Percentiles rank a stretch among this genome's conserved stretches.
Conservation (phyloP, 176 grass and related monocot species). For the Carex kokanica region DNA sequence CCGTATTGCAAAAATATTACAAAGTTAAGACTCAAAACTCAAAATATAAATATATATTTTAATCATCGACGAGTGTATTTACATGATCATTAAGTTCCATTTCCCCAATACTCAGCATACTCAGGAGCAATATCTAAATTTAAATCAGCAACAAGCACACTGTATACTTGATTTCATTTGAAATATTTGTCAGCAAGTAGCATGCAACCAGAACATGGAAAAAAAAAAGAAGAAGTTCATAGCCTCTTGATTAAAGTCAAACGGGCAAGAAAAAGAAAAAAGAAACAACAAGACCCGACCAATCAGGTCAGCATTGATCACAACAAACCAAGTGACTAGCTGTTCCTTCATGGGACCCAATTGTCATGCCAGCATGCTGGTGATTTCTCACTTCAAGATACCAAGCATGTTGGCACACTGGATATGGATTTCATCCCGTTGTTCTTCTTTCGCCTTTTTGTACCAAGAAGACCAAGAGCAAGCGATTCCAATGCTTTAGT, state of each 20-base stretch:
- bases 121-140: too few relatives aligned
- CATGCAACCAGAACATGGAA: not conserved
- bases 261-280: not conserved
- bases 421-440: not conserved
- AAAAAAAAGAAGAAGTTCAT: not conserved
- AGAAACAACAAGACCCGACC: not conserved
- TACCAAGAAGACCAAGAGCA: not conserved
- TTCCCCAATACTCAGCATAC: not conserved
- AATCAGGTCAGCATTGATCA: not conserved
- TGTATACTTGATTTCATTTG: not conserved
- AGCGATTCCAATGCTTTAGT: constrained; percentile 53
- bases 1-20: not conserved
- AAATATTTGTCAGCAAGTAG: not conserved
- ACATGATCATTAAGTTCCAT: not conserved
- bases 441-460: not conserved
- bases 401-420: too few relatives aligned
- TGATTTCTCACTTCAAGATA: too few relatives aligned
- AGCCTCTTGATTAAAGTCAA: not conserved
- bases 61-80: not conserved
- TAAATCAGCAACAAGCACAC: not conserved
- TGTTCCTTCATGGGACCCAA: not conserved
- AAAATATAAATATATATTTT: not conserved
- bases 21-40: not conserved
- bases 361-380: not conserved
- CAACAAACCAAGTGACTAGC: not conserved